Evolutionary conservation across 2,329 filamentous ascomycete genomes (phyloP), one percentile per base, ranked within the genome.

Genomic region (Epichloe bromicola): DNA sequence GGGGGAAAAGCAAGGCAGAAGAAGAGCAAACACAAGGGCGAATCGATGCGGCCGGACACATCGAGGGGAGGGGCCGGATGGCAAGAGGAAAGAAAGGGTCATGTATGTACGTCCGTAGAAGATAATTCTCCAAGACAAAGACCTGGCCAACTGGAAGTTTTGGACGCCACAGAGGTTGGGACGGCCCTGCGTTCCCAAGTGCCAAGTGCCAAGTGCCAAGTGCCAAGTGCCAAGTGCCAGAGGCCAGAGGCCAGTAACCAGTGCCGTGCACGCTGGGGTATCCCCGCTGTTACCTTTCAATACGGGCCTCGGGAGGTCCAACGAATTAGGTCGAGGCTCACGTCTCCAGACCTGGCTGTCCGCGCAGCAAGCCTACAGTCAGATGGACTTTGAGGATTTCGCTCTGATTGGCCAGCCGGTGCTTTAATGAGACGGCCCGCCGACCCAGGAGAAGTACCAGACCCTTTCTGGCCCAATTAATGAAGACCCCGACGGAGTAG

Each of bases 1-100:
- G 57, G 55, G 58, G 58, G 61, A 59, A 51, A 58, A 52, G 54
- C 61, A 56, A 53, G 59, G 54, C 57, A 54, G 55, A 49, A 49
- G 52, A 53, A 49, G 52, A 53, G 57, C 48, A 52, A 56, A 45
- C 52, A 56, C 48, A 54, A 57, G 41, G 48, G 51, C 56, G 56
- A 42, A 54, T 58, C 53, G 59, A 60, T 60, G 57, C 58, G 58
- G 59, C 60, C 59, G 57, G 57, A 63, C 58, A 61, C 65, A 68
- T 68, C 58, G 63, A 17, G 37, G 56, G 41, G 23, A 26, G 39
- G 30, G 20, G 48, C 49, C 38, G 20, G 49, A 49, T 47, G 48
- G 39, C 38, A 44, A 34, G 23, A 50, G 48, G 40, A n/a, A 30
- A 30, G 41, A 20, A 39, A 45, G n/a, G n/a, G 12, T 20, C n/a